These are phyloP conservation scores for Euclidium syriacum DNA, from an alignment of 345 rosid genomes.

Conservation along the genomic window DNA sequence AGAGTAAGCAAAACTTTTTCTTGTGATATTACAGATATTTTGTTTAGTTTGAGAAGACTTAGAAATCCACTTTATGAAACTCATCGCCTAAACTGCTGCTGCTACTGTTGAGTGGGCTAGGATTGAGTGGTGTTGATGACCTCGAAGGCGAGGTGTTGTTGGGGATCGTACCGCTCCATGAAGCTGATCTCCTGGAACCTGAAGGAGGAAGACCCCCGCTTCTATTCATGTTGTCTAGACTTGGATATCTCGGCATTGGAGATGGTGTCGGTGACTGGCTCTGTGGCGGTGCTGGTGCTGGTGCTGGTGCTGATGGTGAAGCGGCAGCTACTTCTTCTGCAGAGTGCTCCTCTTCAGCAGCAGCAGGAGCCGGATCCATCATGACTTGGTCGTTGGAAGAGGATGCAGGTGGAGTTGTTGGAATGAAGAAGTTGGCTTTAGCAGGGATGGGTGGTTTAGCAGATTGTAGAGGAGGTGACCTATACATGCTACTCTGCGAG, in stretches of 20 bases:
- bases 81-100: conserved; percentile 69
- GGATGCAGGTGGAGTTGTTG: conserved; percentile 40
- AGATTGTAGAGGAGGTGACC: conserved; percentile 58
- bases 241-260: conserved; percentile 59
- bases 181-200: conserved; percentile 63
- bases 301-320: conserved; percentile 26
- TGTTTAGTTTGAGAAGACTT: too few species aligned
- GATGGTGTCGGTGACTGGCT: conserved; percentile 37
- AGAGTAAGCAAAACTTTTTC: conserved; percentile 17
- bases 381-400: conserved; percentile 39
- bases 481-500: conserved; percentile 51
- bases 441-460: conserved; percentile 64
- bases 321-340: conserved; percentile 21
- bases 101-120: conserved; percentile 37
- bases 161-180: conserved; percentile 87
- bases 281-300: conserved; percentile 23
- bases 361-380: conserved; percentile 43
- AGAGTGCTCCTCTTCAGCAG: conserved; percentile 45
- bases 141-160: conserved; percentile 33
- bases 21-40: conserved; percentile 18
- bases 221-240: conserved; percentile 56
- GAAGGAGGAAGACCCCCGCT: conserved; percentile 29
- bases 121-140: conserved; percentile 11
- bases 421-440: conserved; percentile 81
- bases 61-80: conserved; percentile 92